Conservation (phyloP, 805 yeast genomes). For the Kodamaea neixiangensis region DNA sequence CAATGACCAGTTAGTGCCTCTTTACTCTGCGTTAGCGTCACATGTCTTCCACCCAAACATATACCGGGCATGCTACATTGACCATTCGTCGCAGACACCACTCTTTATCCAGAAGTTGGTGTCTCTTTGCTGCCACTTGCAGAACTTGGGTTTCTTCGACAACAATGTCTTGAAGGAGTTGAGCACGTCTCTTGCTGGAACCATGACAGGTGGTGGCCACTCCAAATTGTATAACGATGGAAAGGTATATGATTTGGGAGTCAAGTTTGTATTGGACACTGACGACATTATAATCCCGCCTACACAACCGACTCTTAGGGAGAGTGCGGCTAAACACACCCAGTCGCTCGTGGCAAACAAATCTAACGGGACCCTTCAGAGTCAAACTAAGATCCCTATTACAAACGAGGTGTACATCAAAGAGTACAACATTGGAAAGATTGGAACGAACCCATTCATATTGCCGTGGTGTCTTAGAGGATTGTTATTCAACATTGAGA, state of each 20-base stretch:
- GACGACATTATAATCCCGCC: constrained; percentile 53
- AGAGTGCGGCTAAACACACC: constrained; percentile 19
- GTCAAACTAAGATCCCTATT: constrained; percentile 23
- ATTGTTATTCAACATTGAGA: constrained; percentile 61
- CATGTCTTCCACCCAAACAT: constrained; percentile 89
- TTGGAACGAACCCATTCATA: constrained; percentile 79
- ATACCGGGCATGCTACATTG: constrained; percentile 85
- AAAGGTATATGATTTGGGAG: constrained; percentile 78
- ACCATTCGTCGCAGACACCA: constrained; percentile 77
- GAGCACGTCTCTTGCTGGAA: constrained; percentile 74
- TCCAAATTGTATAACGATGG: constrained; percentile 85
- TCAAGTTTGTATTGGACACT: constrained; percentile 75
- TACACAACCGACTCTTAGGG: constrained; percentile 22
- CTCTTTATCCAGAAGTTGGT: constrained; percentile 74
- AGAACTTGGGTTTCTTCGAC: constrained; percentile 78
- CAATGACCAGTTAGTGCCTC: constrained; percentile 91
- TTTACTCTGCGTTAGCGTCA: constrained; percentile 81
- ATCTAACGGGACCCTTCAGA: not conserved
- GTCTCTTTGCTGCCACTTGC: constrained; percentile 68
- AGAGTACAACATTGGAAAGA: constrained; percentile 60
- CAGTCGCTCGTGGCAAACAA: constrained; percentile 10
- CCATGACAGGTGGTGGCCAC: constrained; percentile 94
- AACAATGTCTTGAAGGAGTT: constrained; percentile 85
- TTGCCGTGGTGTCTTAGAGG: constrained; percentile 95
- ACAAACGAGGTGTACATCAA: constrained; percentile 38